Evolutionary conservation across 176 grass and related monocot species (phyloP).

Genomic region (Oryza brachyantha): DNA sequence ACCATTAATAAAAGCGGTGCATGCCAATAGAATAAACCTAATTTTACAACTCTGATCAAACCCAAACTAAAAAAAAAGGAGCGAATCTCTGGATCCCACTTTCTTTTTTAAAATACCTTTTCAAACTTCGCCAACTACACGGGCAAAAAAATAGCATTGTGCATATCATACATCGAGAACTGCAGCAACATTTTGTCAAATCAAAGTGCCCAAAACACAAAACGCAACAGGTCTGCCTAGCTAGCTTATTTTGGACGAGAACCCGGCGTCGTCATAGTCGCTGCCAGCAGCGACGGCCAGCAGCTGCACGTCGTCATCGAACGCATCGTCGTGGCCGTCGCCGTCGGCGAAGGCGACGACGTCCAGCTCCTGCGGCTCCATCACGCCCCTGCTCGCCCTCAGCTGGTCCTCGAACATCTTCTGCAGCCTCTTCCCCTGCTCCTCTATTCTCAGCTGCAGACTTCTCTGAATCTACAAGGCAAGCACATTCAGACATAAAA

Average conservation of each 20-base stretch:
- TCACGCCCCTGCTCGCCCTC: constrained; percentile 43
- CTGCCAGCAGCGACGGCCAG: constrained; percentile 13
- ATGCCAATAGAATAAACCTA: background rate
- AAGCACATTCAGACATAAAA: background rate
- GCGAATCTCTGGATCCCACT: background rate
- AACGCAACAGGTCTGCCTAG: constrained; percentile 16
- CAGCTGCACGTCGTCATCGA: constrained; percentile 42
- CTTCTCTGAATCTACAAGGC: constrained; percentile 55
- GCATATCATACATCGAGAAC: background rate
- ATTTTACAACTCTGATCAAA: background rate
- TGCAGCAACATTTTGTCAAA: background rate
- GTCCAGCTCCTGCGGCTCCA: constrained; percentile 21
- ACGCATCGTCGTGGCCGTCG: background rate
- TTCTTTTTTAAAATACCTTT: background rate
- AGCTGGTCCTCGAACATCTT: constrained; percentile 84
- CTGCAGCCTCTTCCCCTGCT: constrained; percentile 69
- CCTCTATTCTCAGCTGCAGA: constrained; percentile 86
- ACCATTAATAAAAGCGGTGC: background rate
- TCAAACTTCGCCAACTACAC: background rate
- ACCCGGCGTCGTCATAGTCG: constrained; percentile 1
- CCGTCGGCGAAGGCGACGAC: background rate
- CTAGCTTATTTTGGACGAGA: constrained; percentile 57
- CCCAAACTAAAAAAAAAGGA: background rate
- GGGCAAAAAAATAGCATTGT: background rate
- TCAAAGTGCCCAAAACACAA: background rate